These are phyloP conservation scores for Trichoderma orchidacearum DNA, from an alignment of 495 filamentous ascomycete species.

Conservation along the genomic window DNA sequence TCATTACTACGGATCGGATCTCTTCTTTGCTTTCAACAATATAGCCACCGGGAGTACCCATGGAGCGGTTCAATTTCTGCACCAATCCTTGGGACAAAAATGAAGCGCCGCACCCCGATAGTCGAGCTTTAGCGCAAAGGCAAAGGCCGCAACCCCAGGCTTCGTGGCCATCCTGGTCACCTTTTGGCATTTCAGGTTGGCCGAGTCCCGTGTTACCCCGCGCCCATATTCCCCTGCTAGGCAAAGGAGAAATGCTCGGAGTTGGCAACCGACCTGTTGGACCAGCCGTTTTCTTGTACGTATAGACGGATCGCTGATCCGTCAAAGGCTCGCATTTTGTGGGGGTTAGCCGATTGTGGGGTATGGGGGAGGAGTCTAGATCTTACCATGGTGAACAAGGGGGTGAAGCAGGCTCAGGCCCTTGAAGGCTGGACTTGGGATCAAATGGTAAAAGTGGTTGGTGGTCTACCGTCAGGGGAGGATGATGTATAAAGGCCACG, in stretches of 20 bases:
- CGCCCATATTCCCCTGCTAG: neutral
- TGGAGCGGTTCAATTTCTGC: too few relatives aligned
- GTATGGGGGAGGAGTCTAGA: neutral
- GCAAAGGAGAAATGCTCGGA: neutral
- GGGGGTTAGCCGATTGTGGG: conserved; percentile 1
- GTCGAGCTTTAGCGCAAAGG: neutral
- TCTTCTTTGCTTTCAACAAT: neutral
- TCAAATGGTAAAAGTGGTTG: neutral
- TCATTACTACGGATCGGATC: neutral
- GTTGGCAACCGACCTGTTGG: neutral
- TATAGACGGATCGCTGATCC: neutral
- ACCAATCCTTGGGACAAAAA: neutral
- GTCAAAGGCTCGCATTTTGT: neutral
- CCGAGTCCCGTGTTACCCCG: neutral
- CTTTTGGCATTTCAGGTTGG: neutral
- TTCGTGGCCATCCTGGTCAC: neutral
- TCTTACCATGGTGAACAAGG: neutral
- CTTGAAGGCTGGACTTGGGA: neutral
- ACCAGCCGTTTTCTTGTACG: too few relatives aligned
- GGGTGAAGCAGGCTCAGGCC: neutral
- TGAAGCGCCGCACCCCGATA: neutral
- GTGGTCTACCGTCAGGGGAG: neutral
- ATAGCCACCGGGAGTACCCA: neutral
- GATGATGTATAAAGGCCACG: neutral
- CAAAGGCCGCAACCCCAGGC: neutral